Evolutionary conservation across 163 green algal genomes (phyloP).

Genomic region (Chlamydomonas reinhardtii): DNA sequence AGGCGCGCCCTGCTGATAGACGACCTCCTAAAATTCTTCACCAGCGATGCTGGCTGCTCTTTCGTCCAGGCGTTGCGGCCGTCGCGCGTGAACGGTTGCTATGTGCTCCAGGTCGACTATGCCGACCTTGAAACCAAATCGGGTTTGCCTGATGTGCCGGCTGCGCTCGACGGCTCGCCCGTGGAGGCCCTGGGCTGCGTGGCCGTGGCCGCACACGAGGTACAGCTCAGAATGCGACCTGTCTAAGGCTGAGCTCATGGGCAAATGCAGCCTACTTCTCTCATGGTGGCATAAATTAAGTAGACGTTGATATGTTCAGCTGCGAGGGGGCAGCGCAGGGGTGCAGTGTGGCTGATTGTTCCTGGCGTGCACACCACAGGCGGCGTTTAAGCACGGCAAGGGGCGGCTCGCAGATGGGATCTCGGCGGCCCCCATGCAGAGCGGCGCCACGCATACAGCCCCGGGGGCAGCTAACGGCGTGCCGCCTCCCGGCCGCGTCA

Average conservation of each 20-base stretch:
- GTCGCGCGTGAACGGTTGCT: neutral
- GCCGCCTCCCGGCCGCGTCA: conserved; percentile 31
- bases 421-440: neutral
- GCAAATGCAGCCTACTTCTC: neutral
- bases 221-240: conserved; percentile 13
- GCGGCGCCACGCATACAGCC: too few species aligned
- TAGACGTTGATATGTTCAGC: too few species aligned
- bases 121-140: neutral
- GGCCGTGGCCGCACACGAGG: conserved; percentile 71
- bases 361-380: too few species aligned
- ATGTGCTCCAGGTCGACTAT: conserved; percentile 24
- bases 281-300: too few species aligned
- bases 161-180: conserved; percentile 75
- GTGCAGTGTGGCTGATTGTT: too few species aligned
- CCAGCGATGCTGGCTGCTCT: neutral
- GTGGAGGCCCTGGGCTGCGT: conserved; percentile 77
- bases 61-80: conserved; percentile 29
- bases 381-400: conserved; percentile 25
- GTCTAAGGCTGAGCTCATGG: neutral
- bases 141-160: conserved; percentile 2
- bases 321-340: too few species aligned
- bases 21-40: conserved; percentile 14
- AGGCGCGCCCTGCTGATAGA: conserved; percentile 10
- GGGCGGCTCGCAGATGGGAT: neutral
- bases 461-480: conserved; percentile 43